Percentiles rank a stretch among this genome's conserved stretches.
Evolutionary conservation across 2,329 filamentous ascomycete genomes (phyloP).

Genomic region (Scedosporium apiospermum): DNA sequence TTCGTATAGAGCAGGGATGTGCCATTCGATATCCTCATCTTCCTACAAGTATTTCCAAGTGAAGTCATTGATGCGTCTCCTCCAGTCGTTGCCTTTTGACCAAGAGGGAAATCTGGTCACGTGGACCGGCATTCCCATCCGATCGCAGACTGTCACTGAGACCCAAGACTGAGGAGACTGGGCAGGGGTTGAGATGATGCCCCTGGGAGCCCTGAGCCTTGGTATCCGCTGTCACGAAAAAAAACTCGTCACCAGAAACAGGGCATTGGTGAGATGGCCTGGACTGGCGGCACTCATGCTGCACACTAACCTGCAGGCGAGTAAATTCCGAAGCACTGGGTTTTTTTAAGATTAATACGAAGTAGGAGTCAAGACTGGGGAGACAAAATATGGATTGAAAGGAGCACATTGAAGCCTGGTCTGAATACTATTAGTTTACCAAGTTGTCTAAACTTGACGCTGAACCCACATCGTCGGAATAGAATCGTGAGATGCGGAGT

Average conservation of each 20-base stretch:
- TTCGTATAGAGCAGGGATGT: neutral
- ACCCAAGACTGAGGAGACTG: no score
- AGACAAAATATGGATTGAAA: no score
- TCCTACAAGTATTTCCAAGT: neutral
- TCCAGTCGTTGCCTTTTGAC: no score
- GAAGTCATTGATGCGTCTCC: neutral
- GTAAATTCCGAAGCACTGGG: neutral
- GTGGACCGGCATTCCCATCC: no score
- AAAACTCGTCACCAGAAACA: neutral
- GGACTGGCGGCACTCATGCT: no score
- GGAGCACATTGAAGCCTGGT: no score
- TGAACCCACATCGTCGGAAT: neutral
- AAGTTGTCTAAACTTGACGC: neutral
- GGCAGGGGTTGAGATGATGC: neutral
- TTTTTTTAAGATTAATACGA: no score
- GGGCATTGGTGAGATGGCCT: neutral
- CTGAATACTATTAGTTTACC: no score
- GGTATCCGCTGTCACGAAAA: neutral
- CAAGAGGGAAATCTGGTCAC: no score
- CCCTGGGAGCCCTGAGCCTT: no score
- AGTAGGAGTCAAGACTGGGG: neutral
- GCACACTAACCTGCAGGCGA: no score
- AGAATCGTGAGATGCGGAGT: neutral
- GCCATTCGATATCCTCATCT: neutral
- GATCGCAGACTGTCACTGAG: no score